Conservation (phyloP, 768 basidiomycete species). For the Tylopilus vinaceipallidus region DNA sequence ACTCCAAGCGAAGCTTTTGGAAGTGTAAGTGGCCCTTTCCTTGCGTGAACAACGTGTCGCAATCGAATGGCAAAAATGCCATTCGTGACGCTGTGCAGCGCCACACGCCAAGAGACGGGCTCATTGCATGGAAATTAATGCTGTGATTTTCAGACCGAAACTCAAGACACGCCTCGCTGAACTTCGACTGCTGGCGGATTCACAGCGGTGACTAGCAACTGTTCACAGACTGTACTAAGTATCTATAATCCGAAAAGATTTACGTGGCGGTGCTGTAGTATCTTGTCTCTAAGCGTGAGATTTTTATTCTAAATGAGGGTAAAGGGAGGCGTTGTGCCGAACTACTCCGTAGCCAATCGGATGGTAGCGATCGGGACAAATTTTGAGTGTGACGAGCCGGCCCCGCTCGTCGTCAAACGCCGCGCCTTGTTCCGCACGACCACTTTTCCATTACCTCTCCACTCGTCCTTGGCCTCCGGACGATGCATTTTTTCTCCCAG, state of each 20-base stretch:
- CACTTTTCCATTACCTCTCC: conserved; percentile 18
- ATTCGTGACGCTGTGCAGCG: not conserved
- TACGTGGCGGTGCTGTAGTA: no score
- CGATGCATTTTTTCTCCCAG: conserved; percentile 87
- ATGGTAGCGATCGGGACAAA: conserved; percentile 9
- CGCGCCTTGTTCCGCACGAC: conserved; percentile 21
- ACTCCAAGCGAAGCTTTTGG: conserved; percentile 79
- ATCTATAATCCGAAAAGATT: no score
- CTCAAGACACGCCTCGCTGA: conserved; percentile 74
- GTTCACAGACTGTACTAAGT: no score
- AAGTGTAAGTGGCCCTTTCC: conserved; percentile 61
- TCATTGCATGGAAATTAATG: no score
- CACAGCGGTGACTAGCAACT: conserved; percentile 13
- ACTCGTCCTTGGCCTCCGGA: conserved; percentile 23
- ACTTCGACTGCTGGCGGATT: conserved; percentile 43
- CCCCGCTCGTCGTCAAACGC: conserved; percentile 11
- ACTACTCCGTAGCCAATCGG: conserved; percentile 30
- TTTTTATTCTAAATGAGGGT: not conserved
- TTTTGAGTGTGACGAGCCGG: conserved; percentile 11
- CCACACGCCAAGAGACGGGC: not conserved
- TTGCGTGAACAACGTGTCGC: no score
- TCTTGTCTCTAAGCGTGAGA: conserved; percentile 15
- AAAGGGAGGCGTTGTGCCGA: conserved; percentile 12
- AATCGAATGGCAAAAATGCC: no score
- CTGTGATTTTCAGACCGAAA: conserved; percentile 57